These are phyloP conservation scores for Sarocladiaceae sp. DNA, from an alignment of 2,329 filamentous ascomycete genomes.

Conservation along the genomic window DNA sequence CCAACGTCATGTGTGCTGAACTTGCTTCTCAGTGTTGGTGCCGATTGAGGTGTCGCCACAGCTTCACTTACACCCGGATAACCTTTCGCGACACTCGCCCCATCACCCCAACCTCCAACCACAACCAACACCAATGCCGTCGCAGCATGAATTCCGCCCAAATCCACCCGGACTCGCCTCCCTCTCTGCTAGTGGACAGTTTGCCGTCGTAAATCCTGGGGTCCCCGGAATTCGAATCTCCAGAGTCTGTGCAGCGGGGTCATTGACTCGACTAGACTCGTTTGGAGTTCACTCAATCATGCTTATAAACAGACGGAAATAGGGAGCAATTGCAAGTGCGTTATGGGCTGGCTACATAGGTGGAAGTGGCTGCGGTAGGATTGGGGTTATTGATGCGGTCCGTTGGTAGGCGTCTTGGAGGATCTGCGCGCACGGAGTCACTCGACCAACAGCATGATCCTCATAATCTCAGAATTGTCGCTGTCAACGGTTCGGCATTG, in stretches of 20 bases:
- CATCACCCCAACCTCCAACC: not conserved
- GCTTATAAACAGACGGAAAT: too few relatives aligned
- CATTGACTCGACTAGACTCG: not conserved
- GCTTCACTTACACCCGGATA: not conserved
- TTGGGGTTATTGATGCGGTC: constrained; percentile 4
- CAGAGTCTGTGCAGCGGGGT: not conserved
- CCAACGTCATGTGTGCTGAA: too few relatives aligned
- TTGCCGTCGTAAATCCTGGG: not conserved
- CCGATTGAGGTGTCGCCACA: not conserved
- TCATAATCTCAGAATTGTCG: too few relatives aligned
- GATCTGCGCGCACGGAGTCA: not conserved
- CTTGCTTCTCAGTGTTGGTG: too few relatives aligned
- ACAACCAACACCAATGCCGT: not conserved
- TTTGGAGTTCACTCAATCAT: too few relatives aligned
- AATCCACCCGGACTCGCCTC: not conserved
- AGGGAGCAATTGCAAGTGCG: not conserved
- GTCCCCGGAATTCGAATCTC: not conserved
- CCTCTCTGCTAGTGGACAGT: not conserved
- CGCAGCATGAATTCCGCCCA: not conserved
- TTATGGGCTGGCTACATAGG: not conserved
- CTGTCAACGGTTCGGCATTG: too few relatives aligned
- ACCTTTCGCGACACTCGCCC: not conserved
- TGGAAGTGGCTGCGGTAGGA: not conserved
- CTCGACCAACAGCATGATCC: not conserved
- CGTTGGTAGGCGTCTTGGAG: not conserved